Base-by-base conservation (phyloP, 345 rosid genomes). In the Theobroma cacao region DNA sequence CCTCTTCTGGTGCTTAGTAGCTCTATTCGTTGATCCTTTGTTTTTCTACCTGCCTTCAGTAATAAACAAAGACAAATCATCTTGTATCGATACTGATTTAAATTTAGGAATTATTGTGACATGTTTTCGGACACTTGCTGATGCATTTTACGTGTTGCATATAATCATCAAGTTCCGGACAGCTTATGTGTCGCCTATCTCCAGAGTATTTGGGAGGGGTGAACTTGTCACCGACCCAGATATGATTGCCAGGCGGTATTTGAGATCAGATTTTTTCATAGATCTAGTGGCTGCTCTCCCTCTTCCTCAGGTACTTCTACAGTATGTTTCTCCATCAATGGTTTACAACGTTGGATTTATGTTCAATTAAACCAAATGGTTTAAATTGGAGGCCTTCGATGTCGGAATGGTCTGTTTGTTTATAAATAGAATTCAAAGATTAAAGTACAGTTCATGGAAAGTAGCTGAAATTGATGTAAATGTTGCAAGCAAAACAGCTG, bases 11-110 rank as follows among this genome's bases (percentile, higher is more conserved):
- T 91, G 93, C 82, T 79, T 95, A 7, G 84, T 92, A 5, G 93
- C 96, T n/a, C 89, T 92, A 10, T 93, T 92, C 74, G 90, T 92
- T 3, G 97, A 95, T 82, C 98, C 97, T 45, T 84, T 93, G 87
- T 92, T 93, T 80, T 92, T 92, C 70, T 92, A 89, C 82, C 85
- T 93, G 7, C 96, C 98, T 26, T 89, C 91, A 13, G 89, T 92
- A 0, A 78, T 73, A 38, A 60, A 68, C 60, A 90, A 87, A 50
- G 77, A 58, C 76, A 62, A 36, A 55, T 61, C 48, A 24, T 68
- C 38, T 34, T 85, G 78, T 67, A 75, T 26, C 4, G 53, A 60
- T 77, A 61, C 63, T 34, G 86, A 77, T 78, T 72, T 81, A 87
- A 89, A 85, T 30, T 82, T 93, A 74, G 95, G 93, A 18, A 91